These are phyloP conservation scores for Globisporangium splendens DNA, from an alignment of 352 stramenopile species.

Conservation along the genomic window DNA sequence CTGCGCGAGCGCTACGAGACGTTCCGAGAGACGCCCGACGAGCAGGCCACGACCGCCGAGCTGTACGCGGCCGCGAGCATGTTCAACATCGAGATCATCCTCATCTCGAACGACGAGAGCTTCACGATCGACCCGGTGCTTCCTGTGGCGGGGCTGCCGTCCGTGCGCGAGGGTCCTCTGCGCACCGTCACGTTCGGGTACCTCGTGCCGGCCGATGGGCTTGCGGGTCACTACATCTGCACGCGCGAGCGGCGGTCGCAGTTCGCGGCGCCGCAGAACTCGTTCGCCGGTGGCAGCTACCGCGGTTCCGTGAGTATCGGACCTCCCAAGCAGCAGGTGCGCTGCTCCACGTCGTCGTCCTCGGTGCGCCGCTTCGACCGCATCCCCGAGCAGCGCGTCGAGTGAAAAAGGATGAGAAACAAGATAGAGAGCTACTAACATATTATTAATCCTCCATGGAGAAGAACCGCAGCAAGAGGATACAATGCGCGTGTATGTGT, in stretches of 20 bases:
- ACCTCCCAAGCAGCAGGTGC: slow-evolving; percentile 44
- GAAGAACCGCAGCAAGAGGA: no score
- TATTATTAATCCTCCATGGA: no score
- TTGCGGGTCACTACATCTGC: slow-evolving; percentile 82
- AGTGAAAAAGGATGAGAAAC: slow-evolving; percentile 27
- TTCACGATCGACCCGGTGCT: slow-evolving; percentile 82
- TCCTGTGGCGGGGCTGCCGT: slow-evolving; percentile 54
- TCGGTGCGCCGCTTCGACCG: slow-evolving; percentile 51
- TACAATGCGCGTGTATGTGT: no score
- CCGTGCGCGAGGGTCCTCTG: slow-evolving; percentile 44
- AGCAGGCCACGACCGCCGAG: slow-evolving; percentile 77
- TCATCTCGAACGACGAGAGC: slow-evolving; percentile 78
- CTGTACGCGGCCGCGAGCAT: slow-evolving; percentile 76
- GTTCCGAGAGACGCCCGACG: slow-evolving; percentile 65
- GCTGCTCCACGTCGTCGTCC: slow-evolving; percentile 26
- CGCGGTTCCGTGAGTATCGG: slow-evolving; percentile 68
- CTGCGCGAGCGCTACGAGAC: slow-evolving; percentile 66
- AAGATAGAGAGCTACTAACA: no score
- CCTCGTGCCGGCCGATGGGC: slow-evolving; percentile 57
- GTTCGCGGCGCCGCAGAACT: slow-evolving; percentile 44
- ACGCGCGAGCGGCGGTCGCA: slow-evolving; percentile 48
- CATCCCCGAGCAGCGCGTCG: slow-evolving; percentile 60
- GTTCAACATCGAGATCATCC: slow-evolving; percentile 79
- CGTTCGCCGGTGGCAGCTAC: slow-evolving; percentile 72
- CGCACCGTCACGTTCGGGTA: slow-evolving; percentile 72